These are phyloP conservation scores for Deinandra increscens DNA, from an alignment of 129 eudicot species.

Conservation along the genomic window DNA sequence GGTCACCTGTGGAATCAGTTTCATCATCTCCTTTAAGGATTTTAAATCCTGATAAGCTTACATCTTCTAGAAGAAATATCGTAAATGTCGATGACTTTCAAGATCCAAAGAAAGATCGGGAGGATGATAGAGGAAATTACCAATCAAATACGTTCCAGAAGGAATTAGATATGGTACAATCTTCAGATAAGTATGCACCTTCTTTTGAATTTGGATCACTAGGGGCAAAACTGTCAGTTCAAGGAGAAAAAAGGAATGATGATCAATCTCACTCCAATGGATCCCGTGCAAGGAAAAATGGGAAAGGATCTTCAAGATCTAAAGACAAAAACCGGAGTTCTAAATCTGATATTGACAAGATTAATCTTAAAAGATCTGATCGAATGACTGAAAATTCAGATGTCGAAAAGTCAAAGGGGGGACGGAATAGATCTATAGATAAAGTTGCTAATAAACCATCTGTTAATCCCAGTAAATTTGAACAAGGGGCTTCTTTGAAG, in stretches of 20 bases:
- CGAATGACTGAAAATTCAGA: conserved; percentile 26
- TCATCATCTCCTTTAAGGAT: conserved; percentile 86
- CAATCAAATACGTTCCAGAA: conserved; percentile 36
- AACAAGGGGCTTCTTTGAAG: conserved; percentile 38
- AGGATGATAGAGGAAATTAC: conserved; percentile 43
- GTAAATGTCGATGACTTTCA: conserved; percentile 37
- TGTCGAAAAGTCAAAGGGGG: conserved; percentile 43
- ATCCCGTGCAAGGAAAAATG: conserved; percentile 42
- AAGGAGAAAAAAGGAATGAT: conserved; percentile 33
- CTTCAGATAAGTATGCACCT: conserved; percentile 36
- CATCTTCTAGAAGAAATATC: conserved; percentile 35
- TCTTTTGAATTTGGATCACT: conserved; percentile 32
- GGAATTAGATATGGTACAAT: conserved; percentile 37
- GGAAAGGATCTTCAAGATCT: conserved; percentile 62
- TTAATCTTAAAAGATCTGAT: conserved; percentile 44
- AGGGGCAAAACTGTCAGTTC: conserved; percentile 34
- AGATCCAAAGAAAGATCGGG: conserved; percentile 48
- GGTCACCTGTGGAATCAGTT: conserved; percentile 95
- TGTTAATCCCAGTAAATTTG: conserved; percentile 39
- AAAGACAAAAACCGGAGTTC: conserved; percentile 53
- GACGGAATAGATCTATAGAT: conserved; percentile 51
- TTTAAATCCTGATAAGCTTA: conserved; percentile 47
- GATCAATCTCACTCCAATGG: conserved; percentile 36
- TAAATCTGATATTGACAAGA: conserved; percentile 48
- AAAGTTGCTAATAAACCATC: conserved; percentile 29